These are phyloP conservation scores for Corylus americana DNA, from an alignment of 306 rosid genomes.

Conservation along the genomic window DNA sequence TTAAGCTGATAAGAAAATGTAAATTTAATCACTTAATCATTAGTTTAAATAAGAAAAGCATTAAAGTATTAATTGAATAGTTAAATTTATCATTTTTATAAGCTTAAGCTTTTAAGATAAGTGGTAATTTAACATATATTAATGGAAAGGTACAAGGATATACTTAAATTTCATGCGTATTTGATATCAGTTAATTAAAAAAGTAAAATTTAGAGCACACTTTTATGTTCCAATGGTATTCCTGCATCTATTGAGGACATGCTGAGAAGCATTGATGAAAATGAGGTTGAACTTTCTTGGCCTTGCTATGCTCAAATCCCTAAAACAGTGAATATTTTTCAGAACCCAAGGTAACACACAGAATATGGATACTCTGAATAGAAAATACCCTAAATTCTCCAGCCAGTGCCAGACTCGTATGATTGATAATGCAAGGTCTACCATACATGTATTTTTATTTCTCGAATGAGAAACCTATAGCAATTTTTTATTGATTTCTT, in stretches of 20 bases:
- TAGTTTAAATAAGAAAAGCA: no score
- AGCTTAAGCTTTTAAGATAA: no score
- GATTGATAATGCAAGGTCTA: constrained; percentile 50
- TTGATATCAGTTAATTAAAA: no score
- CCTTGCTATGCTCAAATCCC: constrained; percentile 6
- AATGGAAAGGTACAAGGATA: neutral
- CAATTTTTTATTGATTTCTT: constrained; percentile 36
- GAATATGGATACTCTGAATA: constrained; percentile 13
- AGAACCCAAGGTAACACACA: constrained; percentile 29
- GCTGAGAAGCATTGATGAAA: neutral
- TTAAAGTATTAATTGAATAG: no score
- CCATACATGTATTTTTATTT: constrained; percentile 17
- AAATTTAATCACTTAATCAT: no score
- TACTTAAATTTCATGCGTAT: neutral
- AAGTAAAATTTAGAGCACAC: neutral
- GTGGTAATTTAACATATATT: no score
- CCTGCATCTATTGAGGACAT: neutral
- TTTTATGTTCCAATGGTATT: neutral
- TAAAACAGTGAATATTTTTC: constrained; percentile 18
- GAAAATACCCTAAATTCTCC: constrained; percentile 54
- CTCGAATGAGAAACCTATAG: constrained; percentile 23
- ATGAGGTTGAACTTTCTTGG: neutral
- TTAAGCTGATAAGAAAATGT: no score
- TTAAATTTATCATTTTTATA: no score
- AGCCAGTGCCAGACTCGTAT: constrained; percentile 58